Evolutionary conservation across 1,284 basidiomycete species (phyloP).

Genomic region (Moesziomyces parantarcticus): DNA sequence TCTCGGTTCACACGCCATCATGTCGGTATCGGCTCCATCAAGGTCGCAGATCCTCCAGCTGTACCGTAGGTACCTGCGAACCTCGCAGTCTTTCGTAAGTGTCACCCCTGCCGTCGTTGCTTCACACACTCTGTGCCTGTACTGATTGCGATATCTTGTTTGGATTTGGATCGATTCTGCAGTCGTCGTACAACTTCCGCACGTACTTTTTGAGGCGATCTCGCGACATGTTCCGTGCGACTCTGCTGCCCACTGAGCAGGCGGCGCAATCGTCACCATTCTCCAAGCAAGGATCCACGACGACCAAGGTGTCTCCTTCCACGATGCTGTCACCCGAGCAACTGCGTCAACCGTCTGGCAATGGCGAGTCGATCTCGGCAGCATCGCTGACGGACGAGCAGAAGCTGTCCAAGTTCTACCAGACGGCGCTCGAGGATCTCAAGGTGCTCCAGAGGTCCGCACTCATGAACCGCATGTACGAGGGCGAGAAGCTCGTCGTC

Average conservation of each 20-base stretch:
- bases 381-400: constrained; percentile 37
- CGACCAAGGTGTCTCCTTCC: constrained; percentile 52
- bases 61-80: constrained; percentile 63
- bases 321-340: constrained; percentile 46
- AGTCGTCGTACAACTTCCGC: constrained; percentile 67
- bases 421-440: constrained; percentile 59
- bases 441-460: constrained; percentile 64
- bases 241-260: constrained; percentile 45
- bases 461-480: constrained; percentile 64
- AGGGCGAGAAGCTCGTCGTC: constrained; percentile 65
- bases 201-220: constrained; percentile 66
- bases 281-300: constrained; percentile 54
- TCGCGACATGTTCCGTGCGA: constrained; percentile 64
- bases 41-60: constrained; percentile 58
- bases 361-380: constrained; percentile 30
- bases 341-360: constrained; percentile 19
- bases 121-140: not conserved
- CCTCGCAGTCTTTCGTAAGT: constrained; percentile 66
- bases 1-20: constrained; percentile 3
- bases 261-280: constrained; percentile 52
- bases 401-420: constrained; percentile 56
- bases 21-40: constrained; percentile 47
- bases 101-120: no score
- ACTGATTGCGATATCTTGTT: not conserved
- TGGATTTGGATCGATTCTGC: not conserved